phyloP scores from a whole-genome alignment of 257 asterid species.

The Nicotiana attenuata region DNA sequence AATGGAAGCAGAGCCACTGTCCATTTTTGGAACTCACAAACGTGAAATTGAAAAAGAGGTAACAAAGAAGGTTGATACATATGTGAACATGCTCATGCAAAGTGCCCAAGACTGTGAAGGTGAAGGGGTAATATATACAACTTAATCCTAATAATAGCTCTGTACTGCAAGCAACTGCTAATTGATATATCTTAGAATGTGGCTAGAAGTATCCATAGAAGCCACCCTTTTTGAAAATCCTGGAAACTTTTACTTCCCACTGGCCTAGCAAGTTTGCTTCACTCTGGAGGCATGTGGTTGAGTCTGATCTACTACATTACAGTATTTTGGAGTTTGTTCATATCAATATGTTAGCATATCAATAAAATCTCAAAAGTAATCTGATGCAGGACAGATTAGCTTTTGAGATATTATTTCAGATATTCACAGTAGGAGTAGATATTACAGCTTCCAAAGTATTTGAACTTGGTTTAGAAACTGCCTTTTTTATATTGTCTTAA shows the following conservation, averaged over 20 bases:
- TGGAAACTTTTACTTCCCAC: neutral
- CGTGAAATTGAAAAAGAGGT: conserved; percentile 63
- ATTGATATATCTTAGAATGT: neutral
- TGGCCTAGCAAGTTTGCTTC: neutral
- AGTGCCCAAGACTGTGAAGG: conserved; percentile 55
- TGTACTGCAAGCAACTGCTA: neutral
- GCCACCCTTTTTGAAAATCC: neutral
- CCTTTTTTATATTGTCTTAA: neutral
- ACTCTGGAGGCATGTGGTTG: neutral
- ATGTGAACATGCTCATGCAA: conserved; percentile 37
- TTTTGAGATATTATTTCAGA: neutral
- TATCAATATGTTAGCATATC: neutral
- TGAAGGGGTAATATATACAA: conserved; percentile 45
- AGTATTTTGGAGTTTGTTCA: neutral
- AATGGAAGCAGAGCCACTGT: conserved; percentile 41
- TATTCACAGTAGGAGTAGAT: neutral
- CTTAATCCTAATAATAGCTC: neutral
- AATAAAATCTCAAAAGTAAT: neutral
- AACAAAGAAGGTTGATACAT: conserved; percentile 45
- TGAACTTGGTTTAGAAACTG: neutral
- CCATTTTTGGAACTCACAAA: conserved; percentile 48
- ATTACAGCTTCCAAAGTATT: neutral
- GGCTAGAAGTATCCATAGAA: neutral
- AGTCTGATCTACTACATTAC: neutral
- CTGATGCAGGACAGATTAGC: neutral